Percentiles rank a stretch among this genome's conserved stretches.
phyloP scores from a whole-genome alignment of 306 rosid genomes.

The Ormosia emarginata region DNA sequence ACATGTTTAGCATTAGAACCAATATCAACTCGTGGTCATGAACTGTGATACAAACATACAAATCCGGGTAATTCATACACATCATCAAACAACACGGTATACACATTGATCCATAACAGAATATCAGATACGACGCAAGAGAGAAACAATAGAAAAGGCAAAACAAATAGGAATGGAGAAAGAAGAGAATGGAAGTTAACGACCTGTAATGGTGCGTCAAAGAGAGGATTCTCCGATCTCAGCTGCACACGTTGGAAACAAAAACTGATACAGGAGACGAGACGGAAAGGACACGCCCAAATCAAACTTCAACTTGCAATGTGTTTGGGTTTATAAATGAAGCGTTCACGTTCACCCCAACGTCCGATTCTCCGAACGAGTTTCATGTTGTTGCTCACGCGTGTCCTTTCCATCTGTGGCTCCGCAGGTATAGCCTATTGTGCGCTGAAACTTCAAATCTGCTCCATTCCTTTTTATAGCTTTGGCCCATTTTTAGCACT shows the following conservation, averaged over 20 bases:
- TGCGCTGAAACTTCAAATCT: background rate
- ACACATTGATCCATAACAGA: background rate
- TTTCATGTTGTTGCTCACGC: conserved; percentile 32
- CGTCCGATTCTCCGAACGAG: conserved; percentile 28
- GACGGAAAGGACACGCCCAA: background rate
- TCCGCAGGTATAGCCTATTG: conserved; percentile 13
- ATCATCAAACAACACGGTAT: background rate
- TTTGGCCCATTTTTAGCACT: conserved; percentile 1
- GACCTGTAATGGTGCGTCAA: conserved; percentile 3
- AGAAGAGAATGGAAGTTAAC: background rate
- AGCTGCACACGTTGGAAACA: conserved; percentile 22
- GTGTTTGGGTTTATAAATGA: conserved; percentile 32
- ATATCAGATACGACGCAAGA: background rate
- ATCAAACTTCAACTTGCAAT: conserved; percentile 19
- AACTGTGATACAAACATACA: background rate
- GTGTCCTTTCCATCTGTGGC: conserved; percentile 30
- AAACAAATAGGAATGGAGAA: no score
- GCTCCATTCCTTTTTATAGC: conserved; percentile 10
- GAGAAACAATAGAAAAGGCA: background rate
- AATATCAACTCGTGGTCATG: background rate
- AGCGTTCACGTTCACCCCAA: background rate
- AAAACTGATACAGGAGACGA: background rate
- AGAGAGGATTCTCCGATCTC: conserved; percentile 22
- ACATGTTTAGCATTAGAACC: background rate
- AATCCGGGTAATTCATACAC: background rate